Percentiles rank a stretch among this genome's conserved stretches.
Conservation (phyloP, 805 yeast genomes). For the Ogataea wickerhamii region DNA sequence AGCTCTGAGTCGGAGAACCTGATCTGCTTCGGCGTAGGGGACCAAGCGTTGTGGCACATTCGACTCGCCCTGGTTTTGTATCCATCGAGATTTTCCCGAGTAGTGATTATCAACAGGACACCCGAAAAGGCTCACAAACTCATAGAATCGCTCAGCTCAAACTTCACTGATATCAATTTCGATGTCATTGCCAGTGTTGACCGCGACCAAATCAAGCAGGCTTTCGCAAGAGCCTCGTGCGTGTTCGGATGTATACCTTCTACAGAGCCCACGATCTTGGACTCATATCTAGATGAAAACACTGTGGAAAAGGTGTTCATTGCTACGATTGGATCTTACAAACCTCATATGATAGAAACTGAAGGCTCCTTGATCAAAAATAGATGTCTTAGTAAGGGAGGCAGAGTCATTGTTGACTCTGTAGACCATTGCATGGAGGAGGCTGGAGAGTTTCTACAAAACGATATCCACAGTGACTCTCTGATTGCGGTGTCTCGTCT, state of each 20-base stretch:
- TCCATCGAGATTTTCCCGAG: constrained; percentile 34
- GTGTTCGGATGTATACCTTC: constrained; percentile 63
- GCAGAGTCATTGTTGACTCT: constrained; percentile 57
- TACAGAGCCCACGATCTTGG: constrained; percentile 42
- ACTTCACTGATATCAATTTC: constrained; percentile 30
- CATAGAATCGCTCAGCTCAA: constrained; percentile 26
- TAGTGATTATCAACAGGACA: constrained; percentile 46
- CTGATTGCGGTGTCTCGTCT: constrained; percentile 47
- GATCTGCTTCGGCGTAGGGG: constrained; percentile 57
- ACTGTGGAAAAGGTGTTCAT: constrained; percentile 36
- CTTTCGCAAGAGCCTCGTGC: constrained; percentile 39
- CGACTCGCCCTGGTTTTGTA: constrained; percentile 41
- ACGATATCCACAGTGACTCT: constrained; percentile 35
- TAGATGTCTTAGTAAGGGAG: constrained; percentile 31
- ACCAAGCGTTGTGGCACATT: constrained; percentile 64
- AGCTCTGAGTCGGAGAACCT: constrained; percentile 26
- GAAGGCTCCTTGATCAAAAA: constrained; percentile 41
- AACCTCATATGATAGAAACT: constrained; percentile 64
- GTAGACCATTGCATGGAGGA: constrained; percentile 51
- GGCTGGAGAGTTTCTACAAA: constrained; percentile 62
- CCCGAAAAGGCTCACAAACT: constrained; percentile 37
- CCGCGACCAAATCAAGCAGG: constrained; percentile 16
- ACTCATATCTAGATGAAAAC: constrained; percentile 28
- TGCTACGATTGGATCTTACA: constrained; percentile 62
- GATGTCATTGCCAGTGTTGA: constrained; percentile 19